Evolutionary conservation across 768 basidiomycete genomes (phyloP), one percentile per base, ranked within the genome.

Genomic region (Collybia sp.): DNA sequence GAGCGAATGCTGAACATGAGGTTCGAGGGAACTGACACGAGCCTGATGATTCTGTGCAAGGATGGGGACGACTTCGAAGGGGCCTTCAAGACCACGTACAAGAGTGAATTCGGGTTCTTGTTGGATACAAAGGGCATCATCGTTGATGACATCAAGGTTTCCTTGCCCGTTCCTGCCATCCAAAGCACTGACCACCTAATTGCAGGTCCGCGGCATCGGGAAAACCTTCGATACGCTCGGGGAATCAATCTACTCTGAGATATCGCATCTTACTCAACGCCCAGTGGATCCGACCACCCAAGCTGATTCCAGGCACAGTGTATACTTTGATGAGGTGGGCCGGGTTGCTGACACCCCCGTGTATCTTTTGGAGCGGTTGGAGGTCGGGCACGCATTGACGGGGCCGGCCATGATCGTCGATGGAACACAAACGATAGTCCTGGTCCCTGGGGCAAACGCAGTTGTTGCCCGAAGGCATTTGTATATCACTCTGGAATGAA

Each of bases 361-460:
- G 18, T 95, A 75, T 62, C 58, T 83, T 55, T 67, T 97, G 49
- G 79, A 79, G 36, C 66, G 69, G 12, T 64, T 97, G 47, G 69
- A 67, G 0, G 68, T 82, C 11, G 93, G 93, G 2, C 85, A 92
- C 46, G 68, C 72, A 34, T 69, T 95, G 19, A 65, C 76, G 37
- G 95, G 94, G 6, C 93, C 95, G 8, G 91, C 93, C 31, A 85
- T 97, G 79, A 85, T 98, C 50, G 89, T 96, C 56, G 94, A 98
- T 63, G 74, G 90, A 53, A 97, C 94, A 16, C 95, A 96, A 70
- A 96, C 94, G 17, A 90, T 97, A 49, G 86, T 98, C 30, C 65
- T 98, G 3, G 80, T 92, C 16, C 87, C 90, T 0, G 80, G 75
- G 12, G 80, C 86, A 42, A 77, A 63, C 58, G 86, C 80, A 15